Evolutionary conservation across 2,329 filamentous ascomycete species (phyloP).

Genomic region (Paecilomyces formosus): DNA sequence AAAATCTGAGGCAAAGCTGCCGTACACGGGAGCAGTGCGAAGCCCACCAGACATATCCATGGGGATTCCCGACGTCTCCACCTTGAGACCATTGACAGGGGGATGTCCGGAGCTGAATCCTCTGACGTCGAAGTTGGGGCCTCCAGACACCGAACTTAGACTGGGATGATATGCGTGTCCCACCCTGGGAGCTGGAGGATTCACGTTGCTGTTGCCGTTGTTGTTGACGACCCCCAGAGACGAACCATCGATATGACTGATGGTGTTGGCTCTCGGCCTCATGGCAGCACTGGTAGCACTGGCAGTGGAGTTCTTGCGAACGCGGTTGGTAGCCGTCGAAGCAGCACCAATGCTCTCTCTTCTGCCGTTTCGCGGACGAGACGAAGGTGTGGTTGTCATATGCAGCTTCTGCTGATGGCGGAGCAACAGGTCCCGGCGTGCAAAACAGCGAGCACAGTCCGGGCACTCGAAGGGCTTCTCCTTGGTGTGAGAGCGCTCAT

Average conservation of each 20-base stretch:
- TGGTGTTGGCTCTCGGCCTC: constrained; percentile 89
- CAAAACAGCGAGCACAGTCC: constrained; percentile 91
- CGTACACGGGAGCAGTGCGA: constrained; percentile 69
- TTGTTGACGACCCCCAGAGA: constrained; percentile 57
- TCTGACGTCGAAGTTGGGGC: constrained; percentile 55
- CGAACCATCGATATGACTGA: constrained; percentile 79
- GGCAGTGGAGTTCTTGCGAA: constrained; percentile 87
- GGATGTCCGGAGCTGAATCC: constrained; percentile 50
- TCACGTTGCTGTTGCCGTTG: constrained; percentile 15
- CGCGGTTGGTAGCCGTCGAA: constrained; percentile 59
- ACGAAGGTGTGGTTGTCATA: constrained; percentile 80
- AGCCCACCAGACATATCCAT: constrained; percentile 62
- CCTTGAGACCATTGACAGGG: constrained; percentile 64
- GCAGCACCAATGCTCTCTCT: constrained; percentile 78
- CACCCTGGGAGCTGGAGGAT: constrained; percentile 18
- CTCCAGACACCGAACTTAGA: constrained; percentile 55
- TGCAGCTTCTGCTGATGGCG: constrained; percentile 98
- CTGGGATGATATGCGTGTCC: constrained; percentile 65
- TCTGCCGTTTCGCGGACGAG: constrained; percentile 71
- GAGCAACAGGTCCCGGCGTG: constrained; percentile 80
- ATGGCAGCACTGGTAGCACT: constrained; percentile 53
- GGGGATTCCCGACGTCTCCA: constrained; percentile 69
- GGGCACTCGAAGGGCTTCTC: constrained; percentile 98
- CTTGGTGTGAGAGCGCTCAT: constrained; percentile 96
- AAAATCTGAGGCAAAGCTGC: constrained; percentile 58